Base-by-base conservation (phyloP, 192 early-diverging fungal genomes). In the Mortierella hygrophila region DNA sequence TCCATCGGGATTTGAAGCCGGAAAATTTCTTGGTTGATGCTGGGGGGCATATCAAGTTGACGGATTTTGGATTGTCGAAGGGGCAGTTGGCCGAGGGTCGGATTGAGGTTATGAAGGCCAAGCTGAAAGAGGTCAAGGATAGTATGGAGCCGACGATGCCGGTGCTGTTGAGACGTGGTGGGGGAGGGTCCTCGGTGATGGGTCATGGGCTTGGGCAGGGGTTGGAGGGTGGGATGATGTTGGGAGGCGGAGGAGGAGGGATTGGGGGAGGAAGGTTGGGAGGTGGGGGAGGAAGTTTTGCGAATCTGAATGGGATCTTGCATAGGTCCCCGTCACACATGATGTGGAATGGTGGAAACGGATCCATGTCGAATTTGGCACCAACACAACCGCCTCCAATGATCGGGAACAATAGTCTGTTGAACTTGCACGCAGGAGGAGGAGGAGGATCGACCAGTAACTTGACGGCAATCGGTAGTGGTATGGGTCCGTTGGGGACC, bases 1-100 rank as follows among this genome's bases (percentile, higher is more conserved):
- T 98, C 80, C 97, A 98, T 89, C 91, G 97, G 55, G 96, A 96
- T 83, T 89, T 96, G 47, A 96, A 96, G 77, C 96, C 96, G 0
- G 96, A 95, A 78, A 96, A 96, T 70, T 87, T 96, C 74, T 78
- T 97, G 73, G 89, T 97, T 60, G 94, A 96, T 81, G 77, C 86
- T 13, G 91, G 91, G 57, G 96, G 96, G 0, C 94, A 97, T 84
- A 91, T 97, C 74, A 97, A 97, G 75, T 92, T 97, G 76, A 96
- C 95, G 1, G 96, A 97, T 87, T 96, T 97, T 87, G 96, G 96
- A 32, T 94, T 96, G 81, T 95, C 95, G 1, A 97, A 97, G 79
- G 97, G 94, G 1, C 89, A 89, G 13, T 76, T 93, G 42, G 91
- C 92, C n/a, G 92, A 90, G 71, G 89, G 78, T 44, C 68, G 83